Base-by-base conservation (phyloP, 2,329 filamentous ascomycete species). In the Exophiala spinifera region DNA sequence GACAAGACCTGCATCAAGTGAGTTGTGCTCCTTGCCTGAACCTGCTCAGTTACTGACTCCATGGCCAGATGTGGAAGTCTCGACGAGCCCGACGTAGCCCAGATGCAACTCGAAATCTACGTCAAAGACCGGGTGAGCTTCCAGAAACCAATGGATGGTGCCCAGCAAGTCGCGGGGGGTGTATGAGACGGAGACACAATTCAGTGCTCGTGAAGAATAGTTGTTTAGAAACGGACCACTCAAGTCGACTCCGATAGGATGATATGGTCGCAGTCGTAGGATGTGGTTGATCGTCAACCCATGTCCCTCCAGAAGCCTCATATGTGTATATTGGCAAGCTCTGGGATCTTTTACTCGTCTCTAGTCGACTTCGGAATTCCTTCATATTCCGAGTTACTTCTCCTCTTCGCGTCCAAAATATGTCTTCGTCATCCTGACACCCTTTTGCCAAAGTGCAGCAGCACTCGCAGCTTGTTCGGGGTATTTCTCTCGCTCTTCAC, bases 101-200 rank as follows among this genome's bases (percentile, higher is more conserved):
- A 72, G 57, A 66, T 80, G 36, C 71, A 67, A 10, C 70, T 79
- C 10, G 80, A 82, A 66, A 77, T 81, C 49, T 82, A 82, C 59
- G 72, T 69, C 33, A 77, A 76, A 63, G 75, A 79, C 48, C 70
- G 80, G 2, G 69, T 78, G 19, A 60, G 62, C 3, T 82, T 79
- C 57, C 63, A 77, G 11, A 63, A 63, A 47, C 64, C 67, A 8
- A 60, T 74, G 2, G 70, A 74, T 46, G 78, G 73, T 6, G 78
- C 76, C 2, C 76, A 76, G 62, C 79, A 81, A 69, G 74, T 77
- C 19, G 19, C 46, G 6, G 61, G 53, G 20, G 61, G 68, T 48
- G 39, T 31, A 36, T 55, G 19, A 19, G 34, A 15, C 4, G 17
- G 34, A 6, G 4, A 15, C 34, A 37, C 3, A 37, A 10, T 31